Conservation (phyloP, 768 basidiomycete genomes). For the Boletus bicolor region DNA sequence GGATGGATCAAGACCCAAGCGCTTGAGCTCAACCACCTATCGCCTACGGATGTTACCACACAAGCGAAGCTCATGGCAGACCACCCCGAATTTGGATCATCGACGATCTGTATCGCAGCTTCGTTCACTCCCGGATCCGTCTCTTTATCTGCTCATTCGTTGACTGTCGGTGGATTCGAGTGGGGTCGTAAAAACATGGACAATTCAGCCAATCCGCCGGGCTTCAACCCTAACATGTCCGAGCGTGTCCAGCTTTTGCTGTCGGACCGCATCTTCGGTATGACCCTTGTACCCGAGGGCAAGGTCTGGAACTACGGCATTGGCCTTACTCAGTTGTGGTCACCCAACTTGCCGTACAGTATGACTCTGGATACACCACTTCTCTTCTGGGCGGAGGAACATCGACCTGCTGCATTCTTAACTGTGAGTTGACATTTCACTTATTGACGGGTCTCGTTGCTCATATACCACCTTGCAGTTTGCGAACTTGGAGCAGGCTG, state of each 20-base stretch:
- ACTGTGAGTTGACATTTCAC: constrained; percentile 51
- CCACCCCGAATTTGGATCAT: constrained; percentile 92
- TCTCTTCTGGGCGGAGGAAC: constrained; percentile 94
- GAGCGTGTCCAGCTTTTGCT: constrained; percentile 90
- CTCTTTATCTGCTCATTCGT: constrained; percentile 87
- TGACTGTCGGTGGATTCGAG: constrained; percentile 92
- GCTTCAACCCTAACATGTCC: constrained; percentile 99
- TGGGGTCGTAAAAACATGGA: constrained; percentile 96
- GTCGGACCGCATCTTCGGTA: constrained; percentile 93
- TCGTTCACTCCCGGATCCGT: constrained; percentile 99
- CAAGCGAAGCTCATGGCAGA: constrained; percentile 97
- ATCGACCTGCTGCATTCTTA: constrained; percentile 91
- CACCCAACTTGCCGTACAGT: constrained; percentile 72
- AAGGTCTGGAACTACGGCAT: constrained; percentile 97
- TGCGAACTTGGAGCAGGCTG: constrained; percentile 83
- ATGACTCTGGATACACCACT: constrained; percentile 91
- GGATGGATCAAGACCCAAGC: constrained; percentile 98
- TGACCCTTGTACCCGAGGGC: constrained; percentile 93
- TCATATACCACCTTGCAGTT: constrained; percentile 48
- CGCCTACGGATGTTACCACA: constrained; percentile 88
- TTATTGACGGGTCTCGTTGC: background rate
- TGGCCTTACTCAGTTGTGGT: constrained; percentile 90
- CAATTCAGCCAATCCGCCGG: constrained; percentile 77
- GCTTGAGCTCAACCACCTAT: constrained; percentile 86
- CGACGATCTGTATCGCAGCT: constrained; percentile 88